phyloP scores from a whole-genome alignment of 208 protist genomes.

The Acanthamoeba triangularis region DNA sequence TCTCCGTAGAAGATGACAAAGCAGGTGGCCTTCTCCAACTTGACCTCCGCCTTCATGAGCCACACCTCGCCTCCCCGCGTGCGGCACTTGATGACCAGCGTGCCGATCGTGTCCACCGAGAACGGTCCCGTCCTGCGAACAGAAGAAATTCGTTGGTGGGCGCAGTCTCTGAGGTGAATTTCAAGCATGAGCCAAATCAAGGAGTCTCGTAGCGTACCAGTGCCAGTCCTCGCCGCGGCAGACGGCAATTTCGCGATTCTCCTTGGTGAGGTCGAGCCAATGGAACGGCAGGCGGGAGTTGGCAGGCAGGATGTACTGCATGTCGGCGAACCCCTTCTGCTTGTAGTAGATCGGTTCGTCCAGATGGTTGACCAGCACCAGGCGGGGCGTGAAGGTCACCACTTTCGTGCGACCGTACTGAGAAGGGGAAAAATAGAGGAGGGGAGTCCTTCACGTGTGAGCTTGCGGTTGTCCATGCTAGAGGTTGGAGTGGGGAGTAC shows the following conservation, averaged over 20 bases:
- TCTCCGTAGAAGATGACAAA: constrained; percentile 73
- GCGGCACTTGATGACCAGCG: constrained; percentile 62
- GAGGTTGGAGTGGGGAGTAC: not conserved
- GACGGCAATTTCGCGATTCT: constrained; percentile 43
- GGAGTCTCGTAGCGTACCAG: not conserved
- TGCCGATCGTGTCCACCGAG: constrained; percentile 33
- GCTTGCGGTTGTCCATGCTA: not conserved
- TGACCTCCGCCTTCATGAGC: constrained; percentile 59
- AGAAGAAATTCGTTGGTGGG: not conserved
- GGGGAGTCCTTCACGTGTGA: no score
- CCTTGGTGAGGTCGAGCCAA: constrained; percentile 46
- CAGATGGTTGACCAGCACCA: constrained; percentile 70
- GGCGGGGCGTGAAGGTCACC: constrained; percentile 36
- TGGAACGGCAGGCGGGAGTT: constrained; percentile 70
- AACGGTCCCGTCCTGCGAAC: constrained; percentile 19
- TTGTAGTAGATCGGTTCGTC: constrained; percentile 49
- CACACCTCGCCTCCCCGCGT: constrained; percentile 14
- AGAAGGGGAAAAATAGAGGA: not conserved
- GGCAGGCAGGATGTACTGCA: constrained; percentile 46
- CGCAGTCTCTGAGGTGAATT: not conserved
- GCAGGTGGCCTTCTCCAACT: constrained; percentile 61
- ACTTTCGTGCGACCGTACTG: constrained; percentile 71
- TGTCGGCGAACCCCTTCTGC: constrained; percentile 43
- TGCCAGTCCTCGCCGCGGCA: constrained; percentile 31
- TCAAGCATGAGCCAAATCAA: not conserved